Evolutionary conservation across 495 filamentous ascomycete species (phyloP).

Genomic region (Coniosporium apollinis): DNA sequence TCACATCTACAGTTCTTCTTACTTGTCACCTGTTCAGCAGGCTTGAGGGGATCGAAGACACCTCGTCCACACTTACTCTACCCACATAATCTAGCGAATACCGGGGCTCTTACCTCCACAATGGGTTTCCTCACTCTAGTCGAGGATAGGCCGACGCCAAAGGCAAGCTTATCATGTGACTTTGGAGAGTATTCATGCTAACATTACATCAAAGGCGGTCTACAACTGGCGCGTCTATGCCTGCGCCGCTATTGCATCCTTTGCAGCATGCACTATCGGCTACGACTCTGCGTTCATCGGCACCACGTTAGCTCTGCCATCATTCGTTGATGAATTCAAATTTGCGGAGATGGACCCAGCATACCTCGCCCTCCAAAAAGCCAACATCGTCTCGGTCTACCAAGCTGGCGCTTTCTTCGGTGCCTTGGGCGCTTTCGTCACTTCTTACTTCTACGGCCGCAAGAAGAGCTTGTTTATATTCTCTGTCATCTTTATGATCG

Average conservation of each 20-base stretch:
- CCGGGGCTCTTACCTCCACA: no score
- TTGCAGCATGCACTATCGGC: constrained; percentile 55
- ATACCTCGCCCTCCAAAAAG: constrained; percentile 33
- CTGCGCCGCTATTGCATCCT: constrained; percentile 44
- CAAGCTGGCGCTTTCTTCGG: constrained; percentile 55
- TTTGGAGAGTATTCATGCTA: no score
- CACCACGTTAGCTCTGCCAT: constrained; percentile 43
- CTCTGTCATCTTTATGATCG: constrained; percentile 40
- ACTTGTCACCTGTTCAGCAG: no score
- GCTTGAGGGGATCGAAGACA: no score
- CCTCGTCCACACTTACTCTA: no score
- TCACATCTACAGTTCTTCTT: no score
- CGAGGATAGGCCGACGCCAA: constrained; percentile 49
- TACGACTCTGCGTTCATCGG: constrained; percentile 60
- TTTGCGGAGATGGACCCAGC: constrained; percentile 27
- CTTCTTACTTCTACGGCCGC: constrained; percentile 40
- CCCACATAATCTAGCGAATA: no score
- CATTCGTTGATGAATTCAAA: constrained; percentile 42
- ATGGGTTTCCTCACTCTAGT: constrained; percentile 44
- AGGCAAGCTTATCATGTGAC: background rate
- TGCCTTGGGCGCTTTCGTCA: constrained; percentile 40
- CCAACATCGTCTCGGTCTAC: constrained; percentile 50
- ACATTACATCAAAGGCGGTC: constrained; percentile 39
- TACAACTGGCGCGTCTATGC: constrained; percentile 64
- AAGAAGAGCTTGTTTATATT: constrained; percentile 37